Percentiles rank a stretch among this genome's conserved stretches.
phyloP scores from a whole-genome alignment of 192 early-diverging fungal species.

The Linnemannia elongata region DNA sequence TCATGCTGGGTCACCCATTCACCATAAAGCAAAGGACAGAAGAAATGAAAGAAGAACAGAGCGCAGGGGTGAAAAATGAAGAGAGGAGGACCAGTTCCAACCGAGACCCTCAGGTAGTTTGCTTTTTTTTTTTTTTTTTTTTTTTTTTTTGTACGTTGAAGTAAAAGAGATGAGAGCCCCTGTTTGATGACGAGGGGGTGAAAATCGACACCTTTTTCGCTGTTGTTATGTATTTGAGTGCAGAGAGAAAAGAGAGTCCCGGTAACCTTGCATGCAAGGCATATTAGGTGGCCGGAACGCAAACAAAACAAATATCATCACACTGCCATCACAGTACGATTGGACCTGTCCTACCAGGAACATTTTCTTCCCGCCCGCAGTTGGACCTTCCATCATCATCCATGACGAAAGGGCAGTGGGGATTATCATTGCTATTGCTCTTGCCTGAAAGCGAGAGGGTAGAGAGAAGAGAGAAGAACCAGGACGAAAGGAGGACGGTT shows the following conservation, averaged over 20 bases:
- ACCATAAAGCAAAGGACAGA: neutral
- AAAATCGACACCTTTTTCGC: neutral
- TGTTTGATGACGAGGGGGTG: neutral
- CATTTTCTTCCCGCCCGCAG: neutral
- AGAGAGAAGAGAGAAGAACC: neutral
- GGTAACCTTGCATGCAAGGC: neutral
- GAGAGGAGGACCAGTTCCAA: neutral
- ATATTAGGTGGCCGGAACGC: neutral
- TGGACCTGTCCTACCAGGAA: neutral
- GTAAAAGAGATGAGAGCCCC: neutral
- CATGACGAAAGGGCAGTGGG: neutral
- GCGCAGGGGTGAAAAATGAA: neutral
- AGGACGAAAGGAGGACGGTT: neutral
- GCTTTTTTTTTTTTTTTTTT: neutral
- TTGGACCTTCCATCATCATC: neutral
- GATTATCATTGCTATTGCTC: too few relatives aligned
- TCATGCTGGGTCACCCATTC: neutral
- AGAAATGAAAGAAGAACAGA: too few relatives aligned
- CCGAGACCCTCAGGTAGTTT: neutral
- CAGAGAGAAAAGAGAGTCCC: neutral
- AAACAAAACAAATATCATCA: neutral
- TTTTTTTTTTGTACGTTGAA: neutral
- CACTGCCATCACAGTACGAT: neutral
- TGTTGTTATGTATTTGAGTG: neutral
- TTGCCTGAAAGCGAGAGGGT: neutral